Conservation (phyloP, 352 stramenopile species). For the Globisporangium perplexum region DNA sequence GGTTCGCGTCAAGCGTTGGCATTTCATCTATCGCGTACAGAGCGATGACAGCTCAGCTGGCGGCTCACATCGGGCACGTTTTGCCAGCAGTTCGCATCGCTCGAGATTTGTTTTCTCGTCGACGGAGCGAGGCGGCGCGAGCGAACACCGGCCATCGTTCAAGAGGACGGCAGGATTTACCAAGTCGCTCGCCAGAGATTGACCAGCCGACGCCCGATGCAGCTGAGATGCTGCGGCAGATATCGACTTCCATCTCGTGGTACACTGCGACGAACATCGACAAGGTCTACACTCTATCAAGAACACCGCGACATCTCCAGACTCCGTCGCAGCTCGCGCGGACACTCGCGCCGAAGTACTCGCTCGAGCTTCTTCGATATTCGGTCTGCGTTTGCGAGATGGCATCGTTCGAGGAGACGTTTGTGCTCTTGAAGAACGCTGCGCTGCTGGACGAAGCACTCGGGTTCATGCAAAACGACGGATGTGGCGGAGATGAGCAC, state of each 20-base stretch:
- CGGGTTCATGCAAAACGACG: slow-evolving; percentile 32
- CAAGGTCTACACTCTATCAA: slow-evolving; percentile 31
- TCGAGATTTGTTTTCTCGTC: slow-evolving; percentile 44
- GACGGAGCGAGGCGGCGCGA: slow-evolving; percentile 3
- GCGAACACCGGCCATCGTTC: not conserved
- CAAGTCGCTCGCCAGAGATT: not conserved
- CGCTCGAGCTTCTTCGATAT: slow-evolving; percentile 54
- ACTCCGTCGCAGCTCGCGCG: slow-evolving; percentile 26
- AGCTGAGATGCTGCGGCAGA: slow-evolving; percentile 33
- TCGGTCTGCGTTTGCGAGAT: slow-evolving; percentile 56
- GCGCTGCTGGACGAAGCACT: slow-evolving; percentile 49
- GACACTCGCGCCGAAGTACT: slow-evolving; percentile 47
- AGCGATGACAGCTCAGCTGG: slow-evolving; percentile 30
- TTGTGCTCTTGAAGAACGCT: slow-evolving; percentile 55
- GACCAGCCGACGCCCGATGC: not conserved
- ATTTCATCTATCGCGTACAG: slow-evolving; percentile 35
- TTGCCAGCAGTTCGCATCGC: slow-evolving; percentile 46
- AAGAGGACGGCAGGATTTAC: not conserved
- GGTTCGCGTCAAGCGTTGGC: slow-evolving; percentile 40
- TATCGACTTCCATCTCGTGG: slow-evolving; percentile 52
- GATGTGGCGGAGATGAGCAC: not conserved
- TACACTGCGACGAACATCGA: slow-evolving; percentile 55
- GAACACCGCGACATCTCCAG: slow-evolving; percentile 8
- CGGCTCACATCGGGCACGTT: slow-evolving; percentile 38
- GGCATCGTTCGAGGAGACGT: slow-evolving; percentile 47